These are phyloP conservation scores for Penicillium sp. DNA, from an alignment of 2,329 filamentous ascomycete genomes.

Conservation along the genomic window DNA sequence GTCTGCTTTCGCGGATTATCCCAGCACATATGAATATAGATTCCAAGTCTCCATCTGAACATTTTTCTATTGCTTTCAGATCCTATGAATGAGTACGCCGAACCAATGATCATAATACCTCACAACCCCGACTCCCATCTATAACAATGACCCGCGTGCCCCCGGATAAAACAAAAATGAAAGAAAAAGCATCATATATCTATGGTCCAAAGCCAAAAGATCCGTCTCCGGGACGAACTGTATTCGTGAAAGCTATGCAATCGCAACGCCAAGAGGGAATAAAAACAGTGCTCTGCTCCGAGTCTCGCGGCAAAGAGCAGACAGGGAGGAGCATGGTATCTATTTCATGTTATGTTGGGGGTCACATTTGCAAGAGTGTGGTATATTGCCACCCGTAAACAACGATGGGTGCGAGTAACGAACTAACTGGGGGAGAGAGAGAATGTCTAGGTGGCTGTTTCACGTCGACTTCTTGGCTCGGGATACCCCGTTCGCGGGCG, in stretches of 20 bases:
- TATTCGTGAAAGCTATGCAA: neutral
- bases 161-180: neutral
- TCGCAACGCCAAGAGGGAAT: conserved; percentile 2
- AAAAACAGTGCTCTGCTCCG: conserved; percentile 3
- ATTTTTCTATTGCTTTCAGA: conserved; percentile 13
- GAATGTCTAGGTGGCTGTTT: conserved; percentile 7
- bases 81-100: conserved; percentile 12
- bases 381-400: neutral
- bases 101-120: conserved; percentile 13
- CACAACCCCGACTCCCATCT: conserved; percentile 12
- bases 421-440: neutral
- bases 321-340: conserved; percentile 3
- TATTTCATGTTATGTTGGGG: conserved; percentile 1
- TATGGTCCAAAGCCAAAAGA: conserved; percentile 8
- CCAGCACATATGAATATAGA: neutral
- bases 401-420: neutral
- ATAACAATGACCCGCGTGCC: conserved; percentile 15
- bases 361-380: conserved; percentile 1
- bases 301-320: conserved; percentile 2
- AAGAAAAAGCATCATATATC: conserved; percentile 4
- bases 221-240: conserved; percentile 10
- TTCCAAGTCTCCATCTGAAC: neutral
- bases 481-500: conserved; percentile 17
- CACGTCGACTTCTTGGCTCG: conserved; percentile 31
- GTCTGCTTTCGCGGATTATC: neutral